phyloP scores from a whole-genome alignment of 1,139 yeast species.

The Candida tetrigidarum region DNA sequence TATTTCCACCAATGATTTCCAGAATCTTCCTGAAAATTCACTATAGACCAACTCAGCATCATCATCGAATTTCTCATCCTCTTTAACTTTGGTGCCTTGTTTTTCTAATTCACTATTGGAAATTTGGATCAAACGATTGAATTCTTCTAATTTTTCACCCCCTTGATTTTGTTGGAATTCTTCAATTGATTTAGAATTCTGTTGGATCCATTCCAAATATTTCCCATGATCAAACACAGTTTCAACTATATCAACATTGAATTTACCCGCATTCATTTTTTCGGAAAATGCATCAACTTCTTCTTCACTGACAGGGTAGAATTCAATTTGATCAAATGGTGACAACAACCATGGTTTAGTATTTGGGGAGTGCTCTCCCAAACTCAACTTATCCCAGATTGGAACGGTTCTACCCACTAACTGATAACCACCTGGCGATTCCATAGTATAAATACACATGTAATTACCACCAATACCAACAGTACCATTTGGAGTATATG shows the following conservation, averaged over 20 bases:
- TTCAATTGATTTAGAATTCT: conserved; percentile 71
- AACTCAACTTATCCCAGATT: conserved; percentile 91
- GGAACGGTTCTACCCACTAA: conserved; percentile 96
- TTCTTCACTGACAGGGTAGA: conserved; percentile 86
- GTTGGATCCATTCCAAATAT: conserved; percentile 79
- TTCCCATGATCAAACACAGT: conserved; percentile 81
- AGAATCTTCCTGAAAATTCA: conserved; percentile 94
- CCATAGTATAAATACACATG: conserved; percentile 98
- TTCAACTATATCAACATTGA: conserved; percentile 73
- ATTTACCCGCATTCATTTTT: conserved; percentile 81
- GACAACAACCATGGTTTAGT: conserved; percentile 86
- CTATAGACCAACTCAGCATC: conserved; percentile 85
- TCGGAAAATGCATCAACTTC: conserved; percentile 75
- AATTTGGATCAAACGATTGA: conserved; percentile 78
- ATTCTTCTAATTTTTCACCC: conserved; percentile 83
- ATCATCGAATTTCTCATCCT: conserved; percentile 62
- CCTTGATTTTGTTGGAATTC: conserved; percentile 69
- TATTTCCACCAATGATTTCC: conserved; percentile 85
- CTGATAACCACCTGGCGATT: conserved; percentile 98
- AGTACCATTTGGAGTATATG: conserved; percentile 94
- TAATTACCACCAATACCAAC: conserved; percentile 99
- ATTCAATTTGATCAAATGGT: conserved; percentile 94
- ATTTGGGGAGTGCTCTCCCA: conserved; percentile 63
- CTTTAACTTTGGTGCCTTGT: conserved; percentile 43
- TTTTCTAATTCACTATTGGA: conserved; percentile 77